Conservation (phyloP, 768 basidiomycete genomes). For the Tulasnella sp. region DNA sequence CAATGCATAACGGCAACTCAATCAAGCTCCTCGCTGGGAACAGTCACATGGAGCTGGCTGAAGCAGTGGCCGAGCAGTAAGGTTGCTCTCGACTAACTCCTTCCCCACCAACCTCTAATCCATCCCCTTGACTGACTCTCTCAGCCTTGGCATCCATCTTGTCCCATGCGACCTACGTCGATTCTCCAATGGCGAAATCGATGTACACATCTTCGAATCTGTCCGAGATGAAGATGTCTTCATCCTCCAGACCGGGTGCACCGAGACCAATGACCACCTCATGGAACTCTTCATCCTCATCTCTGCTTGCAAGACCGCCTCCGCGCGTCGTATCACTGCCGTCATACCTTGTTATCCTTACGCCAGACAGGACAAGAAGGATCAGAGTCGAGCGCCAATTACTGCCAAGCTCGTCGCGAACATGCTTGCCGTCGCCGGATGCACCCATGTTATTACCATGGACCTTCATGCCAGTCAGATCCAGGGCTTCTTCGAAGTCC, state of each 20-base stretch:
- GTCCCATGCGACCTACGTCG: conserved; percentile 77
- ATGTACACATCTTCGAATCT: conserved; percentile 88
- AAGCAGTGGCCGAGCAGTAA: conserved; percentile 93
- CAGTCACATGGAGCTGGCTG: conserved; percentile 96
- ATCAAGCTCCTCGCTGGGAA: conserved; percentile 37
- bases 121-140: conserved; percentile 37
- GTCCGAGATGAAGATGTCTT: conserved; percentile 98
- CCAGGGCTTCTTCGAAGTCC: conserved; percentile 98
- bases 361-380: conserved; percentile 96
- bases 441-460: conserved; percentile 99
- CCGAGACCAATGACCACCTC: conserved; percentile 88
- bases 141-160: conserved; percentile 81
- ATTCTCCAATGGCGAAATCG: conserved; percentile 92
- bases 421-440: conserved; percentile 94
- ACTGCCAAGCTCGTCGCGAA: conserved; percentile 97
- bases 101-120: conserved; percentile 27
- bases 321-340: conserved; percentile 89
- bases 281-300: conserved; percentile 99
- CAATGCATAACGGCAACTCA: conserved; percentile 25
- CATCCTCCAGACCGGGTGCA: conserved; percentile 87
- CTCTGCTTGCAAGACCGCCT: conserved; percentile 94
- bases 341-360: conserved; percentile 98
- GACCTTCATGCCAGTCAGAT: conserved; percentile 96
- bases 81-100: conserved; percentile 33
- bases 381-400: conserved; percentile 90